Base-by-base conservation (phyloP, 331 rosid genomes). In the Malus hybrid region DNA sequence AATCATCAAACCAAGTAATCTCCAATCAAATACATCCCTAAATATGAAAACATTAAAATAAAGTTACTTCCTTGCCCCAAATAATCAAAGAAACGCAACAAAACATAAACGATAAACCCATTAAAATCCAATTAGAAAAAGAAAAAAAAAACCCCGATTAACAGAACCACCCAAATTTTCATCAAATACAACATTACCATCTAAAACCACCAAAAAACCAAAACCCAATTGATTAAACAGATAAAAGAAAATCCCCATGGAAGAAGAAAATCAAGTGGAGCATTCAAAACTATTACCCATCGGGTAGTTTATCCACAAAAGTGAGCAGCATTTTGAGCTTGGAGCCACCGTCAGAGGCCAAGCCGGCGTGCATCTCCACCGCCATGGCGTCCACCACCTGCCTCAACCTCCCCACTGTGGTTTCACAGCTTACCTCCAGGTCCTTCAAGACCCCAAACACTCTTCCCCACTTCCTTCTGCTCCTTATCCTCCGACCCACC, bases 331-430 rank as follows among this genome's bases (percentile, higher is more conserved):
- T 93, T 91, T 89, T 91, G 89, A 93, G 98, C 87, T 93, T 93
- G 28, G 98, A 93, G 74, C 98, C 98, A 75, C 98, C 97, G 82
- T 91, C 93, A 26, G 98, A 91, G 36, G 98, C 98, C 75, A 93
- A 84, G 46, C 98, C 98, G 32, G 98, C 98, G 88, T 91, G 98
- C 98, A 93, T 93, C 98, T 93, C 98, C 44, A 93, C 98, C 2
- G 97, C 97, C 97, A 93, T 87, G 28, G 98, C 98, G 79, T 91
- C 97, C 63, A 91, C 96, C 72, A 93, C 98, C 63, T 93, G 97
- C 83, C 72, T 89, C 79, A 93, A 50, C 88, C 93, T 89, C 58
- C 80, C 92, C 39, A 87, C 88, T 8, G 83, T 77, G 2, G 97
- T 87, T 6, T 91, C 93, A 10, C 96, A 89, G 32, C 81, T 92